Percentiles rank a stretch among this genome's conserved stretches.
These are phyloP conservation scores for Xylaria sp. DNA, from an alignment of 2,329 filamentous ascomycete species.

Conservation along the genomic window DNA sequence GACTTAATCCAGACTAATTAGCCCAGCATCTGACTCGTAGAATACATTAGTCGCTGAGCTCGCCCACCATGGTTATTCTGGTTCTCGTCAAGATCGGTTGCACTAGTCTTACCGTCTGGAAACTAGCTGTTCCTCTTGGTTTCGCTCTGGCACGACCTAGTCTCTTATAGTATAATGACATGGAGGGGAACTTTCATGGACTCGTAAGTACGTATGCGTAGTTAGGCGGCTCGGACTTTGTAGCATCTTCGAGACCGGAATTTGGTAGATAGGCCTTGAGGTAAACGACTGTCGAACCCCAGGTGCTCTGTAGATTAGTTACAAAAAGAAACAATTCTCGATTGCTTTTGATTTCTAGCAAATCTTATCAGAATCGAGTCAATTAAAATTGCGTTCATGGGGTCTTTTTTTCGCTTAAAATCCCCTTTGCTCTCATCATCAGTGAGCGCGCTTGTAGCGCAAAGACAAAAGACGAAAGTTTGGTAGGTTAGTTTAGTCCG, in stretches of 20 bases:
- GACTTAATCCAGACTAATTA: conserved; percentile 1
- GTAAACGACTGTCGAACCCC: conserved; percentile 4
- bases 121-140: background rate
- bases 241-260: conserved; percentile 3
- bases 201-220: conserved; percentile 9
- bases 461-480: conserved; percentile 1
- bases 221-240: conserved; percentile 23
- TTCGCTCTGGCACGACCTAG: conserved; percentile 1
- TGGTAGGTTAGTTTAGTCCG: background rate
- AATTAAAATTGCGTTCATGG: background rate
- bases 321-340: background rate
- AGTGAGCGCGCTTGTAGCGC: conserved; percentile 8
- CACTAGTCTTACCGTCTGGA: conserved; percentile 8
- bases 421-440: conserved; percentile 9
- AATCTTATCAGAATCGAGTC: conserved; percentile 12
- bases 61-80: conserved; percentile 10
- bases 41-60: background rate
- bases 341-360: conserved; percentile 3
- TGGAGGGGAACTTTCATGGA: conserved; percentile 8
- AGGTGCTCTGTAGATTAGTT: background rate
- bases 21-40: background rate
- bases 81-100: conserved; percentile 6
- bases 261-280: conserved; percentile 5
- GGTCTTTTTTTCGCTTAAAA: background rate
- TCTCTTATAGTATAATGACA: conserved; percentile 3